Conservation (phyloP, 2,329 filamentous ascomycete species). For the Nemania serpens region DNA sequence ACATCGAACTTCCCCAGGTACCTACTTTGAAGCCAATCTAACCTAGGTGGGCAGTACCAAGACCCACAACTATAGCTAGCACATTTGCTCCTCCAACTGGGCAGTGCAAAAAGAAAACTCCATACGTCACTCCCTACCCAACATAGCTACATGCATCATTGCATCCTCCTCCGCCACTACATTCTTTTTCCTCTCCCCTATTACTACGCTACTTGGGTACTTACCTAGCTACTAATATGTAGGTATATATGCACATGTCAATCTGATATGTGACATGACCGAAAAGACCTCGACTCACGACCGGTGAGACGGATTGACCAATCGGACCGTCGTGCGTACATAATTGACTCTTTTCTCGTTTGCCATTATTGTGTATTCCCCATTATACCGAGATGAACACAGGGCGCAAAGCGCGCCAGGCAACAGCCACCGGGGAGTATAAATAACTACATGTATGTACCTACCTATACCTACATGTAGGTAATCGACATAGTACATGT, state of each 20-base stretch:
- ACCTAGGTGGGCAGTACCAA: not conserved
- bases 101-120: too few species aligned
- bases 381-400: constrained; percentile 13
- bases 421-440: not conserved
- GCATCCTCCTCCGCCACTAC: not conserved
- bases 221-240: not conserved
- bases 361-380: constrained; percentile 8
- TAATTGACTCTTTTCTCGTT: constrained; percentile 4
- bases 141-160: not conserved
- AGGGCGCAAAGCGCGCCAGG: not conserved
- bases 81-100: too few species aligned
- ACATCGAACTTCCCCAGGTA: too few species aligned
- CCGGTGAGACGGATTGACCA: constrained; percentile 26
- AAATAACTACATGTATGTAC: too few species aligned
- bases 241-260: constrained; percentile 17
- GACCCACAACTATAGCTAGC: not conserved
- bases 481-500: too few species aligned
- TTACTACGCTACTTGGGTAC: not conserved
- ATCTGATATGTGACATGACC: constrained; percentile 3
- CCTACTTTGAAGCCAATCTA: too few species aligned
- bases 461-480: too few species aligned
- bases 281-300: constrained; percentile 16
- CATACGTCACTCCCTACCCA: too few species aligned
- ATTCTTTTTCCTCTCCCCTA: not conserved
- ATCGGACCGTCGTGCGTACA: constrained; percentile 20